Base-by-base conservation (phyloP, 139 green algal genomes). In the Chlorella sp. region DNA sequence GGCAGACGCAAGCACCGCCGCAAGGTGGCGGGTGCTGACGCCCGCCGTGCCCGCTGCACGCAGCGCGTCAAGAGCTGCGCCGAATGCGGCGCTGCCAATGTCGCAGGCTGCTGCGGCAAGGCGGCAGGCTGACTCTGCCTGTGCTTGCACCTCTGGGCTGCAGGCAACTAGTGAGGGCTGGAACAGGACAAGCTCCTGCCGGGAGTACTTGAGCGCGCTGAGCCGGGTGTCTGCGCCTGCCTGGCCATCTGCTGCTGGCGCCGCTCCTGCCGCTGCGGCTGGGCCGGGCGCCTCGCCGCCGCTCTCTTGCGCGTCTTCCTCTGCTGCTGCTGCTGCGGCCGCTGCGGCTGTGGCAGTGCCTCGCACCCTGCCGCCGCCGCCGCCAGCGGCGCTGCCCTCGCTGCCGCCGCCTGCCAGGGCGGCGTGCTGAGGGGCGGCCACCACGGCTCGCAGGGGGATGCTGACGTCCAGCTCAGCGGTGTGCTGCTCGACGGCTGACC, bases 111-210 rank as follows among this genome's bases (percentile, higher is more conserved):
- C 34, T 6, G n/a, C 36, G 0, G 69, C 69, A 19, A 5, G 36
- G 6, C 36, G 16, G n/a, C 36, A 75, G 26, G 69, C 69, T 14
- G 48, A 38, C 48, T 87, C 83, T 22, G 83, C 83, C 9, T 5
- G 51, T 8, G 38, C 8, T 0, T 56, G 72, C 36, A 34, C 28
- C 36, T 82, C 73, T 9, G 9, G 3, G 56, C 58, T 62, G 54
- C 32, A 14, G 1, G 73, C 83, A 34, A 87, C 83, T 38, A 87
- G 51, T 0, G 73, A 81, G 16, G 83, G 83, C 76, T 87, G 83
- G 30, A 58, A 87, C 36, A 87, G 44, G 20, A 86, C 82, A 48
- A 58, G 20, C 36, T 81, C 46, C 60, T 86, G 82, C 0, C 22
- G 60, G 1, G 46, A 73, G 70, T 60, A 86, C 28, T n/a, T 76